phyloP scores from a whole-genome alignment of 306 rosid species.

The Gillenia trifoliata region DNA sequence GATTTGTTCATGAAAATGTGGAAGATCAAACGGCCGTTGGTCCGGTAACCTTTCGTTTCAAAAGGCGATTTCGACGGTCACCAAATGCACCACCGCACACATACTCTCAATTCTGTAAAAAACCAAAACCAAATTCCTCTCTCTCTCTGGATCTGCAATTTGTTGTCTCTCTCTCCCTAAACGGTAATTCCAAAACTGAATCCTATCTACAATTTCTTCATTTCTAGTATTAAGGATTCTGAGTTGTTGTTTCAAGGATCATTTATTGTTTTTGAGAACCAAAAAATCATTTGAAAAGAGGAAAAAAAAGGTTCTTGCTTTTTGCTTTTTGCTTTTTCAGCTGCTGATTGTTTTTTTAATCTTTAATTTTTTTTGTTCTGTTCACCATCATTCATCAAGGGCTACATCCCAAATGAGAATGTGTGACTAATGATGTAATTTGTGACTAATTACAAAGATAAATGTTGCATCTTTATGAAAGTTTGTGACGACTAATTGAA shows the following conservation, averaged over 20 bases:
- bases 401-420: neutral
- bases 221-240: neutral
- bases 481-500: neutral
- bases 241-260: neutral
- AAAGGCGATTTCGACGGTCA: conserved; percentile 10
- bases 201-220: neutral
- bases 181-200: conserved; percentile 1
- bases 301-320: neutral
- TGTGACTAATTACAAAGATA: neutral
- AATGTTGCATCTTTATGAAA: neutral
- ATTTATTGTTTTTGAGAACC: neutral
- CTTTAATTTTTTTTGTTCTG: neutral
- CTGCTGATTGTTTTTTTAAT: neutral
- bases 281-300: neutral
- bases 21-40: neutral
- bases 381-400: neutral
- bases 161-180: neutral
- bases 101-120: neutral
- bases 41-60: conserved; percentile 8
- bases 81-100: neutral
- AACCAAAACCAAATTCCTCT: neutral
- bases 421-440: neutral
- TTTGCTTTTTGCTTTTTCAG: neutral
- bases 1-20: neutral
- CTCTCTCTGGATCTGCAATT: neutral